phyloP scores from a whole-genome alignment of 306 rosid genomes.

The Vigna reflexopilosa region DNA sequence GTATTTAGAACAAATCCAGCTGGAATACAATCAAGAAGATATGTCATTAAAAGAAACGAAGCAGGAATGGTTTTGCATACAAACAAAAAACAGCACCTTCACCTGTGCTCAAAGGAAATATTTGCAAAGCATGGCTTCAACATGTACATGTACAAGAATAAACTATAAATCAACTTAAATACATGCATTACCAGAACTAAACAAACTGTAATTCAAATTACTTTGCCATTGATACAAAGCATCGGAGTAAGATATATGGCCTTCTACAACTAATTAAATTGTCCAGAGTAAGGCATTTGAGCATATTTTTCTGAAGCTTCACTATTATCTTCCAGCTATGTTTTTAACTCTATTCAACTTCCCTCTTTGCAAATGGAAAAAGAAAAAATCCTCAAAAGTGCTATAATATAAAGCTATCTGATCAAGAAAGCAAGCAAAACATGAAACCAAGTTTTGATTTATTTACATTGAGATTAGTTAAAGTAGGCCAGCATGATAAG shows the following conservation, averaged over 20 bases:
- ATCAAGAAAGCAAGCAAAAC: slow-evolving; percentile 13
- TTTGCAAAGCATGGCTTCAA: slow-evolving; percentile 10
- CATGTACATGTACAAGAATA: slow-evolving; percentile 20
- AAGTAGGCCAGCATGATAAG: slow-evolving; percentile 20
- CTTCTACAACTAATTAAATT: slow-evolving; percentile 19
- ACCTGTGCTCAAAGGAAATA: slow-evolving; percentile 18
- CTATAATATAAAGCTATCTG: slow-evolving; percentile 17
- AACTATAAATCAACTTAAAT: slow-evolving; percentile 12
- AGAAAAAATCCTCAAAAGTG: background rate
- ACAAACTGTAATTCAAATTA: slow-evolving; percentile 22
- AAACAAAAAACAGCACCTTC: slow-evolving; percentile 25
- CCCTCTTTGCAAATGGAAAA: slow-evolving; percentile 18
- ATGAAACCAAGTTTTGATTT: slow-evolving; percentile 12
- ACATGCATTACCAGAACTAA: background rate
- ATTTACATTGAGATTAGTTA: slow-evolving; percentile 21
- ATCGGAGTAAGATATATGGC: slow-evolving; percentile 1
- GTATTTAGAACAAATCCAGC: slow-evolving; percentile 59
- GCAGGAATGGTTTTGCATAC: slow-evolving; percentile 22
- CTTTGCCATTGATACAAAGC: slow-evolving; percentile 13
- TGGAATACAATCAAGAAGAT: slow-evolving; percentile 50
- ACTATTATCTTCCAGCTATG: background rate
- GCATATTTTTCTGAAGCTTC: slow-evolving; percentile 20
- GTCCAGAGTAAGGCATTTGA: slow-evolving; percentile 19
- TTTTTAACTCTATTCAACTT: slow-evolving; percentile 12
- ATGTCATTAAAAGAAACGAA: slow-evolving; percentile 40